Percentiles rank a stretch among this genome's conserved stretches.
These are phyloP conservation scores for Colletotrichum costaricense DNA, from an alignment of 2,329 filamentous ascomycete genomes.

Conservation along the genomic window DNA sequence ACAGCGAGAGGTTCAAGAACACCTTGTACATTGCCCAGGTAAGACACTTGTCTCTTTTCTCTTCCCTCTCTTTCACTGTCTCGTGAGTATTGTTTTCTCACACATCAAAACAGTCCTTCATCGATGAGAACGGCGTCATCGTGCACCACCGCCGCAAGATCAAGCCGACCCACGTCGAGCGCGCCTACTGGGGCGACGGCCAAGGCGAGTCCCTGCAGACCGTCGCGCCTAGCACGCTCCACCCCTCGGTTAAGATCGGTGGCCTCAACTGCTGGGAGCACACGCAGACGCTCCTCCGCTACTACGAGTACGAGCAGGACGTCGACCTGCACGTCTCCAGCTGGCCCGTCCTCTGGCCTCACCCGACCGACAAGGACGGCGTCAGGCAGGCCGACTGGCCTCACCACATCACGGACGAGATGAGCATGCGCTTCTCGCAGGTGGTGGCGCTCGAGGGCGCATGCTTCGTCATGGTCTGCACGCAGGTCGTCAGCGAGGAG, in stretches of 20 bases:
- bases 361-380: constrained; percentile 34
- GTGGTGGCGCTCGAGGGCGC: constrained; percentile 57
- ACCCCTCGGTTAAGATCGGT: constrained; percentile 60
- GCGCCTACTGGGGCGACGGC: constrained; percentile 64
- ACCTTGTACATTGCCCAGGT: constrained; percentile 59
- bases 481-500: constrained; percentile 53
- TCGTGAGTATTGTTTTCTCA: no score
- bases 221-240: constrained; percentile 56
- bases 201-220: constrained; percentile 66
- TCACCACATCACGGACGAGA: constrained; percentile 49
- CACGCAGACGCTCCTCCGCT: constrained; percentile 34
- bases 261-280: constrained; percentile 69
- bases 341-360: constrained; percentile 45
- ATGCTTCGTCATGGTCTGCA: constrained; percentile 54
- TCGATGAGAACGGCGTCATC: constrained; percentile 58
- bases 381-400: constrained; percentile 49
- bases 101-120: constrained; percentile 53
- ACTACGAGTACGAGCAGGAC: constrained; percentile 42
- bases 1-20: constrained; percentile 58
- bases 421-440: constrained; percentile 50
- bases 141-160: constrained; percentile 61
- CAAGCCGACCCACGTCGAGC: constrained; percentile 62
- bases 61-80: no score
- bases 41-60: background rate
- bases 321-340: constrained; percentile 44